Evolutionary conservation across 805 yeast genomes (phyloP).

Genomic region (Metschnikowia proteae): DNA sequence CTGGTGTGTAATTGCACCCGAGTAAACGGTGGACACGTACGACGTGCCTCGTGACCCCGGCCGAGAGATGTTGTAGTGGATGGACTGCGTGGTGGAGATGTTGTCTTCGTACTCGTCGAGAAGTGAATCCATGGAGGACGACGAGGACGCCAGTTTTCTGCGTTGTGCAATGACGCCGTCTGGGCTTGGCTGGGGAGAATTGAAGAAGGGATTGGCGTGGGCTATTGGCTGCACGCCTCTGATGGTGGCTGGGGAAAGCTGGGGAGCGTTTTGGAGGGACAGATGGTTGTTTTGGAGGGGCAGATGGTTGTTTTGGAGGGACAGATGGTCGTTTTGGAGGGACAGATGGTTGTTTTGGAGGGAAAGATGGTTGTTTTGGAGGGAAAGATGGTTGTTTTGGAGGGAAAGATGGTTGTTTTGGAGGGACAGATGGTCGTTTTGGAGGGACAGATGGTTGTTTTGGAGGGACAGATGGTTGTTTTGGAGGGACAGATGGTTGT

Average conservation of each 20-base stretch:
- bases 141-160: constrained; percentile 7
- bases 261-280: no score
- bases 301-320: no score
- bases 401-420: no score
- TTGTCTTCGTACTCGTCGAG: constrained; percentile 45
- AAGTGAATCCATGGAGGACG: constrained; percentile 37
- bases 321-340: no score
- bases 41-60: constrained; percentile 29
- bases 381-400: no score
- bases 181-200: background rate
- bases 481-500: no score
- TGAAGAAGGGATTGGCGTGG: constrained; percentile 1
- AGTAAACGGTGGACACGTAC: constrained; percentile 14
- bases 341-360: no score
- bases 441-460: no score
- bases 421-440: no score
- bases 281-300: no score
- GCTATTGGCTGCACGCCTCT: constrained; percentile 8
- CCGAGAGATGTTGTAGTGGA: constrained; percentile 22
- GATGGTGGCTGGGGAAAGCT: background rate
- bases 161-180: background rate
- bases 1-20: background rate
- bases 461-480: no score
- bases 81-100: constrained; percentile 27
- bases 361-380: no score